A percentile compares a stretch with the other conserved stretches of the same genome.
Conservation (phyloP, 2,329 filamentous ascomycete genomes). For the Xylariaceae sp. region DNA sequence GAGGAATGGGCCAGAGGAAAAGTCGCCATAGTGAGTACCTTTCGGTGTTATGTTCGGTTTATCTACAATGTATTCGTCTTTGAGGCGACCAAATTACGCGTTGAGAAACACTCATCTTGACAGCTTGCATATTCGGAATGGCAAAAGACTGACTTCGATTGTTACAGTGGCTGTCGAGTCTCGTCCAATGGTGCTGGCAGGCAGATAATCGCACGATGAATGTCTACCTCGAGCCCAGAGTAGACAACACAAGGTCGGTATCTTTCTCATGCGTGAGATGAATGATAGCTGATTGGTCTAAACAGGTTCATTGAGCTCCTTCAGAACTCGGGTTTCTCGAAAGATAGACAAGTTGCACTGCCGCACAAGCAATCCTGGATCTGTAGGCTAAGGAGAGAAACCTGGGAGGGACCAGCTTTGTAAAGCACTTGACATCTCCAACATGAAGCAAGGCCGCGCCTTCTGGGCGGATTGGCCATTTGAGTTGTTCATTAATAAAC, state of each 20-base stretch:
- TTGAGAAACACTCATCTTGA: not conserved
- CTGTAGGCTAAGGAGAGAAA: constrained; percentile 72
- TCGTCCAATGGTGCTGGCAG: constrained; percentile 82
- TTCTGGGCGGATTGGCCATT: not conserved
- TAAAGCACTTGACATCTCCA: constrained; percentile 12
- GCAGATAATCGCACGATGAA: constrained; percentile 75
- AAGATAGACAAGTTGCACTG: constrained; percentile 79
- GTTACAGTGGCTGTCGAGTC: constrained; percentile 64
- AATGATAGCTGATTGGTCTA: constrained; percentile 7
- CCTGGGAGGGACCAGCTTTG: constrained; percentile 66
- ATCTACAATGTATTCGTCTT: not conserved
- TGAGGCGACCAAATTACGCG: not conserved
- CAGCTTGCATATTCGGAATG: not conserved
- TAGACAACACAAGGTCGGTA: constrained; percentile 81
- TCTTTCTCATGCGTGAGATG: not conserved
- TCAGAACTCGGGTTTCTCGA: constrained; percentile 71
- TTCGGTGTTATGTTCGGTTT: not conserved
- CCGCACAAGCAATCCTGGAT: constrained; percentile 90
- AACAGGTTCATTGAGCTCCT: constrained; percentile 65
- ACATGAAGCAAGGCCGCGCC: not conserved
- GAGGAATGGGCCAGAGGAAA: constrained; percentile 85
- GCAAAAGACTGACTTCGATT: not conserved
- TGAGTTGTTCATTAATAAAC: not conserved
- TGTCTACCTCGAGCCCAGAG: constrained; percentile 79
- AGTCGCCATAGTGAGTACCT: constrained; percentile 49